Base-by-base conservation (phyloP, 2,329 filamentous ascomycete species). In the Mycogone perniciosa region DNA sequence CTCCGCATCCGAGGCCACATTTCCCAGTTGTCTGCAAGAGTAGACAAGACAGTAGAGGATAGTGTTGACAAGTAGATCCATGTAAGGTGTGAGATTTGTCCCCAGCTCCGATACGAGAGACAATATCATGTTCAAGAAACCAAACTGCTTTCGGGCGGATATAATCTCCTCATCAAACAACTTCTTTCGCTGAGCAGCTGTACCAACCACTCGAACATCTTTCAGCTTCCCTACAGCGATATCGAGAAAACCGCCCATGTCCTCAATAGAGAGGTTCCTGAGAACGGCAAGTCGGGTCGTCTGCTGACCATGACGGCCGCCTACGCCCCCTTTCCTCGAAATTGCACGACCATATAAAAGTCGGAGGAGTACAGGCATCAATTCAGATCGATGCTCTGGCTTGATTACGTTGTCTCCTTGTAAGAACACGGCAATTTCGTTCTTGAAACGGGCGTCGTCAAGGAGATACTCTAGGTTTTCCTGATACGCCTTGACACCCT, bases 331-430 rank as follows among this genome's bases (percentile, higher is more conserved):
- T 61, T 88, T 88, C 60, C 89, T 86, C 13, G 88, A 86, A 47
- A 97, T 89, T 42, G 92, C 84, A 57, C 89, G 85, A 38, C 93
- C 93, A 65, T 97, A 99, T 2, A 99, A 74, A 33, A 99, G 71
- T 44, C 91, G 81, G 33, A 99, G 78, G 29, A 99, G 75, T 5
- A 99, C 81, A 1, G 93, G 92, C 76, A 97, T 88, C 34, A 96
- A 69, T 42, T 82, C 80, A 4, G 72, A 62, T 7, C 86, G 82
- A 62, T 99, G 89, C 46, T 86, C 81, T 6, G 83, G 73, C 57
- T 85, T 83, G 57, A 96, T 86, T 49, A 84, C 70, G 51, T 83
- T 83, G 13, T 88, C 84, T 11, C 86, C 80, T 62, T 89, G 86
- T 48, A 99, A 79, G 57, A 99, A 86, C 4, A 93, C 82, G 0